Conservation (phyloP, 257 asterid genomes). For the Lycium barbarum region DNA sequence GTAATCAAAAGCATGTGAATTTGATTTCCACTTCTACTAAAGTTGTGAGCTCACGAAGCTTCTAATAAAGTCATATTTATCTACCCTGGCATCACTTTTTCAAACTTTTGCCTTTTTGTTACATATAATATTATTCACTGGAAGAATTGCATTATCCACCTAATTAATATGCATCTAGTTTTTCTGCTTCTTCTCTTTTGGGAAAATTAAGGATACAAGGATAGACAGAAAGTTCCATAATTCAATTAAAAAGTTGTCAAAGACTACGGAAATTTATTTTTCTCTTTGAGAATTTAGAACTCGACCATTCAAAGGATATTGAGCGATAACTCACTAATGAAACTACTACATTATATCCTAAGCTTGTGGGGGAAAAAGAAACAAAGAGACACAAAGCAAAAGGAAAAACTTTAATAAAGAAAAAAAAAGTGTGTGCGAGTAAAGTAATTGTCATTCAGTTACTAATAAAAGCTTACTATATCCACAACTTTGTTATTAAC, state of each 20-base stretch:
- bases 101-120: not conserved
- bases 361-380: not conserved
- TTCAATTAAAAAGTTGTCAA: too few relatives aligned
- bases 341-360: not conserved
- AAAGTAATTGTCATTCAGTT: not conserved
- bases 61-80: not conserved
- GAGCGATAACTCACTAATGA: not conserved
- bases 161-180: not conserved
- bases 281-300: too few relatives aligned
- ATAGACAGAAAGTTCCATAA: too few relatives aligned
- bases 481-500: constrained; percentile 39
- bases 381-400: not conserved
- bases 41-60: not conserved
- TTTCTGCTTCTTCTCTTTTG: not conserved
- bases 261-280: too few relatives aligned
- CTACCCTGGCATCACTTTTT: not conserved
- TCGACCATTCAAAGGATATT: too few relatives aligned
- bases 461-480: constrained; percentile 14
- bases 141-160: not conserved
- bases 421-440: not conserved
- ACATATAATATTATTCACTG: not conserved
- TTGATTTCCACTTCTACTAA: not conserved
- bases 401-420: not conserved
- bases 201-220: not conserved
- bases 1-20: not conserved